Evolutionary conservation across 2,329 filamentous ascomycete species (phyloP).

Genomic region (Diaporthe sp.): DNA sequence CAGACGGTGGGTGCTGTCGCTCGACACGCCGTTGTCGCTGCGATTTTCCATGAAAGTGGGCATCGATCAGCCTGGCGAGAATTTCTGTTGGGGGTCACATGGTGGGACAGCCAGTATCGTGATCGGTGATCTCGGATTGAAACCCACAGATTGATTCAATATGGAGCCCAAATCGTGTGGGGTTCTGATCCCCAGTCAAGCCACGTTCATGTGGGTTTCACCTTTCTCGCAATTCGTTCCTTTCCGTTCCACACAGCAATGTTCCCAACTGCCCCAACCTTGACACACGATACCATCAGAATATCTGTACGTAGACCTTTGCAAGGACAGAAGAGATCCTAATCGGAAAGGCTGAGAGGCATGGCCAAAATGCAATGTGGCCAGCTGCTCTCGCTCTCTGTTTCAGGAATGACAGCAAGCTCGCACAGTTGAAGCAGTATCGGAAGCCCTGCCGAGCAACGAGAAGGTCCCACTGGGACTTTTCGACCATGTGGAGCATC

Average conservation of each 20-base stretch:
- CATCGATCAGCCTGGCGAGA: not conserved
- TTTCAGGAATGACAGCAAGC: not conserved
- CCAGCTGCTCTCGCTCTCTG: not conserved
- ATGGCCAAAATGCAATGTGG: too few species aligned
- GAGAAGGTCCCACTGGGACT: not conserved
- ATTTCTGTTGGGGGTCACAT: not conserved
- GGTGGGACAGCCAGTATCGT: not conserved
- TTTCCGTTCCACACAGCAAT: not conserved
- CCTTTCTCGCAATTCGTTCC: not conserved
- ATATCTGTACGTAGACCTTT: not conserved
- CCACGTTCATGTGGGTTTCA: conserved; percentile 9
- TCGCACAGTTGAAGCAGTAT: not conserved
- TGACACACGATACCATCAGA: not conserved
- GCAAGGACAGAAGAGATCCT: not conserved
- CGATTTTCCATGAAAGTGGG: not conserved
- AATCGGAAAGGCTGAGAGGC: not conserved
- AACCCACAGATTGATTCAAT: not conserved
- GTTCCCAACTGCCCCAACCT: not conserved
- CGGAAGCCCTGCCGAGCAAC: not conserved
- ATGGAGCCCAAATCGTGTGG: not conserved
- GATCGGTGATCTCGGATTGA: conserved; percentile 6
- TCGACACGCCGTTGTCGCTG: not conserved
- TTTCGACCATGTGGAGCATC: conserved; percentile 7
- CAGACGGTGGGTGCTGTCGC: not conserved
- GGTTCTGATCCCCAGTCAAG: not conserved